phyloP scores from a whole-genome alignment of 768 basidiomycete genomes.

The Auricularia heimuer region DNA sequence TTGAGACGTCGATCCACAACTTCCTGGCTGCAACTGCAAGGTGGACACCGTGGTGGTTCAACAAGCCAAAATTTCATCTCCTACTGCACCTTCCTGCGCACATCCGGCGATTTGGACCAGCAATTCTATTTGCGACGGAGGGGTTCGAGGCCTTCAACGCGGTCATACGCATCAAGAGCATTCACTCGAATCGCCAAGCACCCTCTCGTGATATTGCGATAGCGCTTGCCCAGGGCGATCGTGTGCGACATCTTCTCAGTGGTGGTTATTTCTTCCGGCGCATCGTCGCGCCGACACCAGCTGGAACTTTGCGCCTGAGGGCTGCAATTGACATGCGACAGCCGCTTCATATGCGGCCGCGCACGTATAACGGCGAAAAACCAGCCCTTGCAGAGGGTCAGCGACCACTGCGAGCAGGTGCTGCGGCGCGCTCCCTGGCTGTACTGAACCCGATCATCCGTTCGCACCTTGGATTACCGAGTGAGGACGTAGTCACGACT shows the following conservation, averaged over 20 bases:
- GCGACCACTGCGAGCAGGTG: neutral
- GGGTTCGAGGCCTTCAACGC: constrained; percentile 32
- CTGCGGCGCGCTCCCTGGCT: neutral
- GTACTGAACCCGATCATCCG: neutral
- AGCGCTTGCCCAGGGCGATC: constrained; percentile 5
- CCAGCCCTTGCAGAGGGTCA: neutral
- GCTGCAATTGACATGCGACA: neutral
- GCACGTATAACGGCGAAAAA: neutral
- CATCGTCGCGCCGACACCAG: neutral
- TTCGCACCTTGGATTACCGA: neutral
- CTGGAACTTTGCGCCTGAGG: neutral
- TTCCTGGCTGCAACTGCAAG: constrained; percentile 25
- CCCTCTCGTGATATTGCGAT: constrained; percentile 16
- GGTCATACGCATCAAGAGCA: constrained; percentile 16
- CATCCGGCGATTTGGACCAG: constrained; percentile 32
- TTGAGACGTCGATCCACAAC: constrained; percentile 23
- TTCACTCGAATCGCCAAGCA: constrained; percentile 24
- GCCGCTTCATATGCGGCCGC: neutral
- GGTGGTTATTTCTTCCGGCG: constrained; percentile 12
- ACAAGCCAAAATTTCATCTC: constrained; percentile 37
- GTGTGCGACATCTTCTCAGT: constrained; percentile 20
- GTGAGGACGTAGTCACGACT: neutral
- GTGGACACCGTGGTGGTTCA: constrained; percentile 27
- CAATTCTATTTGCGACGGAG: constrained; percentile 35
- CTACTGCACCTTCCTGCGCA: constrained; percentile 28